These are phyloP conservation scores for Penicillium sp. DNA, from an alignment of 2,329 filamentous ascomycete genomes.

Conservation along the genomic window DNA sequence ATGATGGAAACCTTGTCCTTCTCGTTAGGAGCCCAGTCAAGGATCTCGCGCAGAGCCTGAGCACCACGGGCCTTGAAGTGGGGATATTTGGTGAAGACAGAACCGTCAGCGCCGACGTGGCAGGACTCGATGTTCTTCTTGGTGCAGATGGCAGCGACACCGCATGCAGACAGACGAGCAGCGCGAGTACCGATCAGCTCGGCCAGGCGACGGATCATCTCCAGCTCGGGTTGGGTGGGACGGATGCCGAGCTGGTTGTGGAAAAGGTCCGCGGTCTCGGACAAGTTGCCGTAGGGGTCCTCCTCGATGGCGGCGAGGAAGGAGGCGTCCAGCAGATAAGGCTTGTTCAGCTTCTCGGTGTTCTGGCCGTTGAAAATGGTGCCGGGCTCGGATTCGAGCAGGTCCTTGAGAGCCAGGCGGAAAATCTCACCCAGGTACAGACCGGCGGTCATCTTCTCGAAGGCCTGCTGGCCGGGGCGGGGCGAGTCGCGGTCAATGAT, in stretches of 20 bases:
- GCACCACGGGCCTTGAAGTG: conserved; percentile 94
- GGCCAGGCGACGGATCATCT: conserved; percentile 80
- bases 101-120: conserved; percentile 94
- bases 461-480: conserved; percentile 86
- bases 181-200: conserved; percentile 94
- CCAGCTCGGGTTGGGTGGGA: conserved; percentile 72
- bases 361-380: conserved; percentile 82
- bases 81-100: conserved; percentile 98
- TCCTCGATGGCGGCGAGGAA: conserved; percentile 92
- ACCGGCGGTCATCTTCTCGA: conserved; percentile 97
- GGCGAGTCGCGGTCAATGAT: conserved; percentile 88
- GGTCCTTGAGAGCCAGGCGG: conserved; percentile 77
- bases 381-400: conserved; percentile 71
- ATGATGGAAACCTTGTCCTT: conserved; percentile 84
- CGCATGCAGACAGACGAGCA: conserved; percentile 86
- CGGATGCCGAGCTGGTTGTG: conserved; percentile 67
- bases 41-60: conserved; percentile 83
- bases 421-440: conserved; percentile 94
- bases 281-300: conserved; percentile 92
- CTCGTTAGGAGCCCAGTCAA: conserved; percentile 83
- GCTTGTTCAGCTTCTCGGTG: conserved; percentile 71
- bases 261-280: conserved; percentile 81
- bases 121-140: conserved; percentile 87
- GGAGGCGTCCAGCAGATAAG: conserved; percentile 86
- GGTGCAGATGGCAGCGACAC: conserved; percentile 91